Conservation (phyloP, 2,329 filamentous ascomycete genomes). For the Aureobasidium sp. region DNA sequence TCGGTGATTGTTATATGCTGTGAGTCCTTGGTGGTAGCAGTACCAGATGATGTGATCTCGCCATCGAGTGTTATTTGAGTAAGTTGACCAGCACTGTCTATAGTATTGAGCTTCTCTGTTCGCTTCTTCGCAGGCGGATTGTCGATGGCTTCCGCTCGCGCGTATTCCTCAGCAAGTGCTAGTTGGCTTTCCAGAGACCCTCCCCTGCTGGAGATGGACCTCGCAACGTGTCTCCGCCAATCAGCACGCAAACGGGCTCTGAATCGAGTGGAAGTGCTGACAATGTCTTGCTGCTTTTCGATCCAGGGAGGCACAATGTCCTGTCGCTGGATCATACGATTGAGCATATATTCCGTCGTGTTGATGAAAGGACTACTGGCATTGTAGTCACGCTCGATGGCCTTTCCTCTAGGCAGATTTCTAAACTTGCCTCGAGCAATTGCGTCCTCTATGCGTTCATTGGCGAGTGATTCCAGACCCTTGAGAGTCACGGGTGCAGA, state of each 20-base stretch:
- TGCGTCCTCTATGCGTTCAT: constrained; percentile 87
- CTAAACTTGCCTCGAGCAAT: constrained; percentile 86
- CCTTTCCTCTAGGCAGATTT: constrained; percentile 72
- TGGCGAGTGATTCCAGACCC: constrained; percentile 74
- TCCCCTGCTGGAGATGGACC: constrained; percentile 68
- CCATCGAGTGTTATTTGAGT: constrained; percentile 40
- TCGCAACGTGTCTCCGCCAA: constrained; percentile 75
- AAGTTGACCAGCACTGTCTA: constrained; percentile 37
- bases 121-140: constrained; percentile 45
- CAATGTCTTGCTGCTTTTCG: constrained; percentile 91
- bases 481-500: constrained; percentile 67
- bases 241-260: constrained; percentile 66
- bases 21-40: constrained; percentile 13
- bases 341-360: constrained; percentile 96
- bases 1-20: constrained; percentile 1
- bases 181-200: constrained; percentile 69
- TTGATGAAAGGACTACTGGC: constrained; percentile 85
- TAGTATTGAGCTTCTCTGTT: constrained; percentile 36
- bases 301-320: constrained; percentile 97
- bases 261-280: constrained; percentile 60
- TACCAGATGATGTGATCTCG: constrained; percentile 28
- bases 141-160: constrained; percentile 59
- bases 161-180: constrained; percentile 61
- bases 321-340: constrained; percentile 95
- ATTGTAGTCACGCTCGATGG: constrained; percentile 70